A percentile compares a stretch with the other conserved stretches of the same genome.
Conservation (phyloP, 2,329 filamentous ascomycete species). For the Penicillium janthinellum region DNA sequence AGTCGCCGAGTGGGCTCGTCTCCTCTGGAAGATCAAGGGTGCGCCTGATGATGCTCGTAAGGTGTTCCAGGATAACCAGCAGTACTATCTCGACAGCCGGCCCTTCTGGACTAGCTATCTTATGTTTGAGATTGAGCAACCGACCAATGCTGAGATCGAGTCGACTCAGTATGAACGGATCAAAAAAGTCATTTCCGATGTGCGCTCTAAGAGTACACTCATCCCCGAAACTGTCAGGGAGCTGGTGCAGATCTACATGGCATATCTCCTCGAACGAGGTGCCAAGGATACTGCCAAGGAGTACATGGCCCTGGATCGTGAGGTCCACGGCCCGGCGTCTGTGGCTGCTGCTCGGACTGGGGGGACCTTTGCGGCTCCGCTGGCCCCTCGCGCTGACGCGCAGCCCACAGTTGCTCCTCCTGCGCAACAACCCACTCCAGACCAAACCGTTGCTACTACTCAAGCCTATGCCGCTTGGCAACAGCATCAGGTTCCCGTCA, state of each 20-base stretch:
- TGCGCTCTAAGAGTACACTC: slow-evolving; percentile 73
- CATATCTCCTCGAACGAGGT: slow-evolving; percentile 80
- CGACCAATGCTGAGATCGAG: slow-evolving; percentile 67
- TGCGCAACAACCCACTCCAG: slow-evolving; percentile 5
- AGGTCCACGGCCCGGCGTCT: slow-evolving; percentile 71
- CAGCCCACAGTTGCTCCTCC: slow-evolving; percentile 10
- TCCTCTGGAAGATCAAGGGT: slow-evolving; percentile 87
- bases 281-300: slow-evolving; percentile 82
- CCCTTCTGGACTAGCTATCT: slow-evolving; percentile 91
- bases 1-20: slow-evolving; percentile 81
- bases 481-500: slow-evolving; percentile 34
- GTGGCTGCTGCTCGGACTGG: slow-evolving; percentile 38
- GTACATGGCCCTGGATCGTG: slow-evolving; percentile 78
- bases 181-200: slow-evolving; percentile 75
- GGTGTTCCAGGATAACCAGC: slow-evolving; percentile 78
- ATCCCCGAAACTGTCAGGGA: slow-evolving; percentile 69
- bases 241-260: slow-evolving; percentile 75
- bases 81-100: slow-evolving; percentile 81
- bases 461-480: slow-evolving; percentile 37
- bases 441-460: slow-evolving; percentile 24
- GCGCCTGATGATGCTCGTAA: slow-evolving; percentile 77
- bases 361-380: slow-evolving; percentile 20
- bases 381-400: slow-evolving; percentile 4
- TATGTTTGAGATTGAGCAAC: slow-evolving; percentile 83
- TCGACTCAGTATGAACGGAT: slow-evolving; percentile 70